phyloP scores from a whole-genome alignment of 2,329 filamentous ascomycete genomes.

The Colletotrichum eleusines region DNA sequence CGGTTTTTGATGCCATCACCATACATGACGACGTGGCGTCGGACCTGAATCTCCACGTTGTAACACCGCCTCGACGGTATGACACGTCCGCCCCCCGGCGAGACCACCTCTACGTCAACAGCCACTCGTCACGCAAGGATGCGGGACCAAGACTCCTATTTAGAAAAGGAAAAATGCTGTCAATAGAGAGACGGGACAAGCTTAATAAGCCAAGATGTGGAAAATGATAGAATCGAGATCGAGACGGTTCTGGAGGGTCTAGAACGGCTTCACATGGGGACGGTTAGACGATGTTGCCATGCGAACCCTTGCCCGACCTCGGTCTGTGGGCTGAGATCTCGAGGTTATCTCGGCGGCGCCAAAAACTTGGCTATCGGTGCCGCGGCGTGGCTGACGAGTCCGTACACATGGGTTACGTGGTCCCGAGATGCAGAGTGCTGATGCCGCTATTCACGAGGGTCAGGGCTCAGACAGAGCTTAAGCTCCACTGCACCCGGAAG shows the following conservation, averaged over 20 bases:
- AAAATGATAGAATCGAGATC: background rate
- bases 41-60: background rate
- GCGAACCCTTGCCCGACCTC: background rate
- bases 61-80: background rate
- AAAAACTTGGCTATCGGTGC: background rate
- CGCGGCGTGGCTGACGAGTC: slow-evolving; percentile 4
- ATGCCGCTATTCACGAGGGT: too few relatives aligned
- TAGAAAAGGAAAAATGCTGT: too few relatives aligned
- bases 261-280: background rate
- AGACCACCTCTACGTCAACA: background rate
- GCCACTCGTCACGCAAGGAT: background rate
- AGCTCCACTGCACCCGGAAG: background rate
- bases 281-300: background rate
- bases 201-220: too few relatives aligned
- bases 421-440: background rate
- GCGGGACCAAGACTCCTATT: slow-evolving; percentile 3
- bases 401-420: background rate
- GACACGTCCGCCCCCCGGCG: background rate
- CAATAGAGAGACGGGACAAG: too few relatives aligned
- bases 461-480: too few relatives aligned
- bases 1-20: background rate
- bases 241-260: background rate
- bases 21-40: background rate
- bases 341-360: background rate
- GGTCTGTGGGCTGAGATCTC: background rate